Evolutionary conservation across 495 filamentous ascomycete species (phyloP), one percentile per base, ranked within the genome.

Genomic region (Rhypophila decipiens): DNA sequence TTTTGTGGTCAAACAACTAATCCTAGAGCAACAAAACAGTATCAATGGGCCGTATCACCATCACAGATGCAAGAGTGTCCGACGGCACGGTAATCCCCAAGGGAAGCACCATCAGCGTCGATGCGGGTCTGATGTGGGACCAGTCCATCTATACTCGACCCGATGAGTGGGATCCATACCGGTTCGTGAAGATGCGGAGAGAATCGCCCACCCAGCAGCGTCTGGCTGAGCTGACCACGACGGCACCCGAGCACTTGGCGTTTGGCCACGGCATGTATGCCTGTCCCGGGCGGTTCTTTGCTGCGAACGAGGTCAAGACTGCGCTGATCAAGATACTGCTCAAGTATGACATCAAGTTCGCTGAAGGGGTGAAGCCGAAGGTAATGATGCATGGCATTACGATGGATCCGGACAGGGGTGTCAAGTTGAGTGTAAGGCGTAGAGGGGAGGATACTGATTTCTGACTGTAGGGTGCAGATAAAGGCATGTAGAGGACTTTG

Each of bases 31-130:
- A 19, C 38, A 33, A 46, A 23, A 31, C n/a, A 69, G 73, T 56
- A 37, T 53, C 57, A 11, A 48, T 79, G 47, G 68, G 64, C 39
- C 74, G 77, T 9, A 19, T 65, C 11, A 70, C 70, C 7, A 45
- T 44, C 2, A 38, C 45, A 8, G 51, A 70, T 52, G 44, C 72
- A 55, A 19, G 61, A 56, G 47, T 81, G 55, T 52, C 73, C 47
- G 72, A 81, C 72, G 44, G 68, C 52, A 52, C 70, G 59, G 49
- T 70, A 58, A 39, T 82, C 59, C 46, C 77, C 67, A 63, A 80
- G 74, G 45, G 76, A 17, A 59, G 58, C 24, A 58, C 38, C 4
- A 56, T 75, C 15, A 51, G 49, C 10, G 60, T 77, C 15, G 69
- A 70, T 8, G 39, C 50, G 7, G 45, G 40, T 8, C 43, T 43